phyloP scores from a whole-genome alignment of 2,329 filamentous ascomycete genomes.

The Calonectria leucothoes region DNA sequence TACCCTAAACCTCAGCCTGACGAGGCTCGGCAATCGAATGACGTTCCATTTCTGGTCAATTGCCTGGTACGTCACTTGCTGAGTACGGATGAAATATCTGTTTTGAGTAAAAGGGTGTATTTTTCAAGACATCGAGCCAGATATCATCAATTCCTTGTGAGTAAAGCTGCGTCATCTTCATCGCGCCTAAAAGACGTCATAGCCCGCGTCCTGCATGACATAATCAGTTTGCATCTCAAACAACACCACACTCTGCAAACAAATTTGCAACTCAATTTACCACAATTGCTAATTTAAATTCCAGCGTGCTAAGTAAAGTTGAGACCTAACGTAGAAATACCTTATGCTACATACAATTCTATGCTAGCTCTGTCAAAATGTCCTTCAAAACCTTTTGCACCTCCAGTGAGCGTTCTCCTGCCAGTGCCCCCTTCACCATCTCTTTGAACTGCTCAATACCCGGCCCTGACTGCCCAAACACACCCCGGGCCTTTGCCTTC shows the following conservation, averaged over 20 bases:
- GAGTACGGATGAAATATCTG: background rate
- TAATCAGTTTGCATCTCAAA: background rate
- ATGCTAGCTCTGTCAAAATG: slow-evolving; percentile 46
- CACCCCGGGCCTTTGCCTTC: slow-evolving; percentile 55
- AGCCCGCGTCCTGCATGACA: background rate
- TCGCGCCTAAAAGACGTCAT: background rate
- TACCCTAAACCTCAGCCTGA: slow-evolving; percentile 4
- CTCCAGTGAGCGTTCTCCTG: slow-evolving; percentile 57
- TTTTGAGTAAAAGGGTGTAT: background rate
- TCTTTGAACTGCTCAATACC: slow-evolving; percentile 45
- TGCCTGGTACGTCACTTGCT: background rate
- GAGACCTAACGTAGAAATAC: too few species aligned
- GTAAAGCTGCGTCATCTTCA: background rate
- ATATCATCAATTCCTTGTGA: background rate
- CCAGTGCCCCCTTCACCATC: slow-evolving; percentile 49
- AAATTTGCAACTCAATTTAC: background rate
- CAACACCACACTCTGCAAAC: background rate
- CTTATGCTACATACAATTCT: background rate
- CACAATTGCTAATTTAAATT: background rate
- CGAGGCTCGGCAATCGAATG: background rate
- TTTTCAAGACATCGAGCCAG: background rate
- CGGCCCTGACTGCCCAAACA: slow-evolving; percentile 51
- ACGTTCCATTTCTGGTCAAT: background rate
- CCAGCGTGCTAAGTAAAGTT: background rate
- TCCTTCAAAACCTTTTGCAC: slow-evolving; percentile 57